phyloP scores from a whole-genome alignment of 1,284 basidiomycete genomes.

The Singerocomus rubriflavus region DNA sequence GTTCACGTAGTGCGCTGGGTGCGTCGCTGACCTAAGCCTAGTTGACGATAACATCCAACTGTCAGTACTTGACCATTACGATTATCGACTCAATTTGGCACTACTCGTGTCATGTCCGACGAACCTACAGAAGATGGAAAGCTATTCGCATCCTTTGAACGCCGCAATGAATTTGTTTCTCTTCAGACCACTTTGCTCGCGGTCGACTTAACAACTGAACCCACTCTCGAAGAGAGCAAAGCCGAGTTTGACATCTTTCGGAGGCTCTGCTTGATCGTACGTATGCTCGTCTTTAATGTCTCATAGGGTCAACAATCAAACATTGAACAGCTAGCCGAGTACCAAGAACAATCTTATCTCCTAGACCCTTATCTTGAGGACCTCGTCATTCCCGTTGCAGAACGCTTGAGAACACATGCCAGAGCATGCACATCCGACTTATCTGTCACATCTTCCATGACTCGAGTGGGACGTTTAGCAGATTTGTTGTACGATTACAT shows the following conservation, averaged over 20 bases:
- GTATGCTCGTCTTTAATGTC: conserved; percentile 14
- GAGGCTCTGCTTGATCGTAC: conserved; percentile 37
- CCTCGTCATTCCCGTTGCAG: conserved; percentile 78
- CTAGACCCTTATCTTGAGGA: conserved; percentile 93
- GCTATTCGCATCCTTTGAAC: conserved; percentile 58
- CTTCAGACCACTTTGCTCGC: conserved; percentile 53
- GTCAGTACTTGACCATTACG: no score
- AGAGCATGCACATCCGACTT: conserved; percentile 40
- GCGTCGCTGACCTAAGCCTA: conserved; percentile 23
- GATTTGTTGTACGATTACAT: conserved; percentile 78
- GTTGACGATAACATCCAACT: no score
- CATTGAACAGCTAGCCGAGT: conserved; percentile 70
- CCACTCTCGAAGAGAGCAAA: conserved; percentile 47
- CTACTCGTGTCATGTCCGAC: conserved; percentile 29
- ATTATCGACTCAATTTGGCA: no score
- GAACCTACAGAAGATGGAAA: conserved; percentile 40
- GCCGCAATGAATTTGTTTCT: conserved; percentile 53
- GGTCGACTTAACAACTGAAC: conserved; percentile 45
- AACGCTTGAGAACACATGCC: conserved; percentile 60
- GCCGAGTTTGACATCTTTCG: conserved; percentile 41
- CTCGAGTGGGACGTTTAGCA: conserved; percentile 55
- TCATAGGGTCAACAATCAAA: conserved; percentile 2
- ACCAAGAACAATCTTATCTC: conserved; percentile 92
- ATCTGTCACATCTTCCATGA: conserved; percentile 34
- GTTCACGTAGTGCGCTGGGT: neutral